These are phyloP conservation scores for Elsinoe necatrix DNA, from an alignment of 2,329 filamentous ascomycete genomes.

Conservation along the genomic window DNA sequence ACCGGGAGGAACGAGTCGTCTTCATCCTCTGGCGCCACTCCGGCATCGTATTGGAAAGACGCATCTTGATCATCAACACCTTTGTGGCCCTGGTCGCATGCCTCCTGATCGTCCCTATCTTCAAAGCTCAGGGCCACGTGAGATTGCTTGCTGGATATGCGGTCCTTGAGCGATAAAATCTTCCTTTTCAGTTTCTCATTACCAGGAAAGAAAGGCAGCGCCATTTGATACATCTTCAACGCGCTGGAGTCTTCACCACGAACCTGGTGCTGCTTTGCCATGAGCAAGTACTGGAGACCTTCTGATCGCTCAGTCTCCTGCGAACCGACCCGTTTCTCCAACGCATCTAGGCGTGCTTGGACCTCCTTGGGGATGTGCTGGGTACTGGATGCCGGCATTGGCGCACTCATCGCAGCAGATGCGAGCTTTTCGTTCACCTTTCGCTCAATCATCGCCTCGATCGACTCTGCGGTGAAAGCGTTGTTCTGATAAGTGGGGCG, in stretches of 20 bases:
- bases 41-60: slow-evolving; percentile 16
- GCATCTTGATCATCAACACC: slow-evolving; percentile 13
- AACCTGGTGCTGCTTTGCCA: slow-evolving; percentile 84
- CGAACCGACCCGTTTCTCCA: slow-evolving; percentile 76
- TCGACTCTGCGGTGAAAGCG: slow-evolving; percentile 52
- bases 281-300: slow-evolving; percentile 76
- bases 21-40: slow-evolving; percentile 11
- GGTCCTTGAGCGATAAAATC: slow-evolving; percentile 45
- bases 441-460: slow-evolving; percentile 85
- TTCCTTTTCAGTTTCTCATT: slow-evolving; percentile 64
- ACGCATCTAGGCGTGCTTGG: slow-evolving; percentile 68
- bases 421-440: slow-evolving; percentile 86
- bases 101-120: no score
- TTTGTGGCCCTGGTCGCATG: no score
- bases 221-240: slow-evolving; percentile 76
- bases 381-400: slow-evolving; percentile 35
- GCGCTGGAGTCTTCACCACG: slow-evolving; percentile 70
- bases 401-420: slow-evolving; percentile 55
- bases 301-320: slow-evolving; percentile 68
- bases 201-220: slow-evolving; percentile 74
- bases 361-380: slow-evolving; percentile 63
- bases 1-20: slow-evolving; percentile 17
- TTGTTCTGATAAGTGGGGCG: slow-evolving; percentile 16
- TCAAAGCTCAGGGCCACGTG: neutral
- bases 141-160: slow-evolving; percentile 22